These are phyloP conservation scores for Aegilops sharonensis DNA, from an alignment of 176 grass and related monocot genomes.

Conservation along the genomic window DNA sequence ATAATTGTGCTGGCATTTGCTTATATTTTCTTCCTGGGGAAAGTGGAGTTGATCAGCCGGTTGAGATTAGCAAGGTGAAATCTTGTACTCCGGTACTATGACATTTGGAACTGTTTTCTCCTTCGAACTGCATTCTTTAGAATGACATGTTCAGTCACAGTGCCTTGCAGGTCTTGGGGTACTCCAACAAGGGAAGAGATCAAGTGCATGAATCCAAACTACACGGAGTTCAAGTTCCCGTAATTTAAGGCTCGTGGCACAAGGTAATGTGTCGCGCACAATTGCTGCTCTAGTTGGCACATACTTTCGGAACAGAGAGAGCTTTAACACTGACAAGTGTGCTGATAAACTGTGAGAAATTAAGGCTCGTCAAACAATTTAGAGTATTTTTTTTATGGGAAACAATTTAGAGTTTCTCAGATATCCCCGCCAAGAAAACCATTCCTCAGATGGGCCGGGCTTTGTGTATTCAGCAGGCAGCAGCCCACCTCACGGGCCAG, in stretches of 20 bases:
- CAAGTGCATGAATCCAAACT: conserved; percentile 98
- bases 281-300: background rate
- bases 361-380: too few relatives aligned
- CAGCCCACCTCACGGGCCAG: too few relatives aligned
- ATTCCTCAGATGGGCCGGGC: too few relatives aligned
- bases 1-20: conserved; percentile 80
- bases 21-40: conserved; percentile 69
- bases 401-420: too few relatives aligned
- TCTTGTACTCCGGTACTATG: background rate
- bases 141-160: conserved; percentile 32
- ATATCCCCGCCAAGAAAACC: too few relatives aligned
- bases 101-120: background rate
- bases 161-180: conserved; percentile 68
- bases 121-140: background rate
- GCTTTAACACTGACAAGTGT: background rate
- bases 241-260: conserved; percentile 95
- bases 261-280: conserved; percentile 51
- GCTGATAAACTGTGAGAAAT: background rate
- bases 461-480: too few relatives aligned
- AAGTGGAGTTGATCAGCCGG: conserved; percentile 93
- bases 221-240: conserved; percentile 91
- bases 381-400: too few relatives aligned
- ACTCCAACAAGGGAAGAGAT: conserved; percentile 97
- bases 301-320: background rate
- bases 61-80: conserved; percentile 90